These are phyloP conservation scores for Zasmidium cellare DNA, from an alignment of 2,329 filamentous ascomycete genomes.

Conservation along the genomic window DNA sequence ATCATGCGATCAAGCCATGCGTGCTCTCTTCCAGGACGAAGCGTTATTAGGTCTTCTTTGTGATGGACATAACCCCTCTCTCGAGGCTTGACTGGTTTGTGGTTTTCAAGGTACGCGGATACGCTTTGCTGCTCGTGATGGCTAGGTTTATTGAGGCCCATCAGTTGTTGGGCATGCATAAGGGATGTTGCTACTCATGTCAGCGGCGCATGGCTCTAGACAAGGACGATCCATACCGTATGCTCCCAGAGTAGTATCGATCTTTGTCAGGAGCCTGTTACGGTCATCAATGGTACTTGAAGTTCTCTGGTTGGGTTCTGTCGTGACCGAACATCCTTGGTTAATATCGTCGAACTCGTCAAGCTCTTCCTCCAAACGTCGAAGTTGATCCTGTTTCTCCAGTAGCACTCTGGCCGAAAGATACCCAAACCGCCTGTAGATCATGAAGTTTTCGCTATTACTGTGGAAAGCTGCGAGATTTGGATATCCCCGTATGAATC, in stretches of 20 bases:
- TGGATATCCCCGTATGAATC: conserved; percentile 37
- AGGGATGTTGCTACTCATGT: background rate
- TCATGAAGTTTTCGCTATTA: conserved; percentile 44
- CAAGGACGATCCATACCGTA: conserved; percentile 14
- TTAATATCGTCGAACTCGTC: conserved; percentile 1
- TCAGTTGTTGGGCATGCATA: background rate
- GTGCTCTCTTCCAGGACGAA: conserved; percentile 40
- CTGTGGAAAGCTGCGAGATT: conserved; percentile 41
- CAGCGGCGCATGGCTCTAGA: background rate
- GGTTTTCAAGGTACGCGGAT: background rate
- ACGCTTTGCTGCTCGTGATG: background rate
- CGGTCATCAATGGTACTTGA: background rate
- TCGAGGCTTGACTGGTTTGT: conserved; percentile 20
- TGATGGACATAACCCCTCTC: conserved; percentile 37
- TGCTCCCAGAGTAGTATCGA: background rate
- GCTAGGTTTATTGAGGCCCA: background rate
- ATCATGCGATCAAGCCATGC: conserved; percentile 41
- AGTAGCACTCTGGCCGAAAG: conserved; percentile 41
- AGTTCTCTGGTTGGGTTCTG: background rate
- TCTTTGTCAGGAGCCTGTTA: background rate
- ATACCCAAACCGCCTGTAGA: conserved; percentile 45
- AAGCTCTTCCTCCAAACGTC: conserved; percentile 24
- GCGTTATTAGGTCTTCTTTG: conserved; percentile 44
- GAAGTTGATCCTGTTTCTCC: conserved; percentile 33
- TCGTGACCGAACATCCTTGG: background rate